Conservation (phyloP, 2,329 filamentous ascomycete genomes). For the Colletotrichum sp. region DNA sequence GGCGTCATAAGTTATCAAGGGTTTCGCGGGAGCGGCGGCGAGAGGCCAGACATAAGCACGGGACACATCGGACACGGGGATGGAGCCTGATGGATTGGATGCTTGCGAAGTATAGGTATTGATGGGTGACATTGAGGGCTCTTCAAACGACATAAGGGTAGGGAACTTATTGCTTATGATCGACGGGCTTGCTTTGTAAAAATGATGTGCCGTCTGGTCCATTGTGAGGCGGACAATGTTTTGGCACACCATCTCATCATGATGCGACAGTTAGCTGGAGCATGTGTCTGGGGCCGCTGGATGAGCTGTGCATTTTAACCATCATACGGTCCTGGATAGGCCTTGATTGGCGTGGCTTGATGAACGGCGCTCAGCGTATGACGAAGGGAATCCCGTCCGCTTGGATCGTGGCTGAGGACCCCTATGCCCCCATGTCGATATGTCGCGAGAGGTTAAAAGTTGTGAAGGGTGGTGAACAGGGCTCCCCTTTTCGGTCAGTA, state of each 20-base stretch:
- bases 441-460: background rate
- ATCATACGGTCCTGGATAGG: background rate
- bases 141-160: background rate
- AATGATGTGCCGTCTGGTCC: background rate
- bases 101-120: background rate
- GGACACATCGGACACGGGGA: background rate
- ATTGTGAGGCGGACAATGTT: background rate
- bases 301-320: background rate
- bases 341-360: background rate
- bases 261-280: conserved; percentile 14
- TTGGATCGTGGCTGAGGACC: conserved; percentile 18
- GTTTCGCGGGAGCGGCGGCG: background rate
- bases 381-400: background rate
- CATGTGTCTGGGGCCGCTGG: background rate
- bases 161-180: background rate
- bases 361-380: background rate
- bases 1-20: background rate
- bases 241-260: conserved; percentile 8
- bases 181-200: background rate
- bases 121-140: background rate
- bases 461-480: background rate
- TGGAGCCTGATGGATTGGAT: background rate
- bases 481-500: background rate
- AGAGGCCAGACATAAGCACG: background rate
- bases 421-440: conserved; percentile 9